Conservation (phyloP, 306 rosid genomes). For the Trifolium repens region DNA sequence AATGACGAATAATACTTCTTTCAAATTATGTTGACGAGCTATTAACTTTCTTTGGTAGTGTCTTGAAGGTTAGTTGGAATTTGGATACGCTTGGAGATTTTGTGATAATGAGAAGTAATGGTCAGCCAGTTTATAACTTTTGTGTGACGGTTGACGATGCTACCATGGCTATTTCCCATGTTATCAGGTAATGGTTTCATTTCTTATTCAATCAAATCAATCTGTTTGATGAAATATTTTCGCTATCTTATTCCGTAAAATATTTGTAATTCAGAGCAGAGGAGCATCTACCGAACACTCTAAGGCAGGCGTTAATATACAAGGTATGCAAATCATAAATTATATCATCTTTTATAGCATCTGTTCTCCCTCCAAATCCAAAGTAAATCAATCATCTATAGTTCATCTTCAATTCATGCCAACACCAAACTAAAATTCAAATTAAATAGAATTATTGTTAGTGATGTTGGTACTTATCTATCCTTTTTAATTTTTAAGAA, state of each 20-base stretch:
- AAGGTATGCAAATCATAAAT: slow-evolving; percentile 55
- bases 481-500: no score
- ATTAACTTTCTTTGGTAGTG: slow-evolving; percentile 73
- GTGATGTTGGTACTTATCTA: no score
- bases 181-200: slow-evolving; percentile 69
- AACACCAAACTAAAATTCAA: no score
- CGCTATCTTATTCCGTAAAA: slow-evolving; percentile 22
- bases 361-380: no score
- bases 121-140: slow-evolving; percentile 96
- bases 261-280: slow-evolving; percentile 69
- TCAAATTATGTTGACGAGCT: slow-evolving; percentile 36
- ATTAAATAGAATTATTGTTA: no score
- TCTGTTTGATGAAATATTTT: slow-evolving; percentile 14
- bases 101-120: slow-evolving; percentile 98
- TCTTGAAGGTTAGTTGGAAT: slow-evolving; percentile 98
- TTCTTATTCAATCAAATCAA: slow-evolving; percentile 7
- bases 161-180: slow-evolving; percentile 98
- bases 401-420: no score
- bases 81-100: slow-evolving; percentile 97
- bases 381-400: no score
- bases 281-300: slow-evolving; percentile 86
- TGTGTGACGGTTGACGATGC: slow-evolving; percentile 99
- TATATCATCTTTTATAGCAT: slow-evolving; percentile 10
- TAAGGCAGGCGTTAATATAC: slow-evolving; percentile 87
- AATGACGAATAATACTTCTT: slow-evolving; percentile 4